Evolutionary conservation across 768 basidiomycete genomes (phyloP), one percentile per base, ranked within the genome.

Genomic region (Nevesoporus exiguus): DNA sequence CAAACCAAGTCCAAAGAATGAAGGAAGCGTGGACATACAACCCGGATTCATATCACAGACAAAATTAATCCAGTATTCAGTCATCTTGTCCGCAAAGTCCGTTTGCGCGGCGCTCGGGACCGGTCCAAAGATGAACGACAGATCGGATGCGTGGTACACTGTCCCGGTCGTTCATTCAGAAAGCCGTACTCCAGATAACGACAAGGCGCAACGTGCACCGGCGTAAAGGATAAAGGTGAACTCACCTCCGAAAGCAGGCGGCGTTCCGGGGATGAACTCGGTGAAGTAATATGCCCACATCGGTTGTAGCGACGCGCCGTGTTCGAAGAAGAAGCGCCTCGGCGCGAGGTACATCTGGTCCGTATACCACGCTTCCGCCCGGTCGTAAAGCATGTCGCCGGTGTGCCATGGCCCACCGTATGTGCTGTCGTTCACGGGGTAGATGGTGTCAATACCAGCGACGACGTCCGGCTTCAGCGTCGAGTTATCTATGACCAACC

Each of bases 311-410:
- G 71, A 56, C 3, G 82, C 74, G 0, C 76, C 82, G 40, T 77
- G 71, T 22, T 77, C 68, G 53, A 81, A 78, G 49, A 83, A 79
- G 41, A 78, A 68, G 36, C 82, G 69, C 29, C 82, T 62, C 0
- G 80, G 74, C 0, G 77, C 72, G 30, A 84, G 68, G 63, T 74
- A 85, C 79, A 83, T 83, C 49, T 74, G 69, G 55, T 80, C 81
- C 1, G 79, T 80, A 57, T 84, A 85, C 78, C 80, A 85, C 0
- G 82, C 72, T 42, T 67, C 77, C 0, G 74, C 78, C 42, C 83
- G 66, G 59, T 85, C 83, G 51, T 80, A 85, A 7, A 85, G 69
- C 9, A 77, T 78, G 61, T 85, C 81, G 0, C 83, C 82, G 0
- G 81, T 85, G 52, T 79, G 77, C 70, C 82, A 84, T 0, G 77